Conservation (phyloP, 805 yeast species). For the Nakazawaea peltata region DNA sequence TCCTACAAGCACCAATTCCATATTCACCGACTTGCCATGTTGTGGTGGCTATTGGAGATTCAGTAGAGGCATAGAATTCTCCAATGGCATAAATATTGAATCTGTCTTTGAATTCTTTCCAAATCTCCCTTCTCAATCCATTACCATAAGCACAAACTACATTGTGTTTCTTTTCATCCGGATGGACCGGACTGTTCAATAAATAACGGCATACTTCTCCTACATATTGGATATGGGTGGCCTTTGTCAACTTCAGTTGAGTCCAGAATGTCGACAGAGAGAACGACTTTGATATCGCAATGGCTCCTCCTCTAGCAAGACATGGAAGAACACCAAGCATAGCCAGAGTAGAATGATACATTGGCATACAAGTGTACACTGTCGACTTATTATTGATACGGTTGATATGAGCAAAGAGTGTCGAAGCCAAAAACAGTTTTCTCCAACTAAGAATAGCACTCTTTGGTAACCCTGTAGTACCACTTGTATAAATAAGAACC, state of each 20-base stretch:
- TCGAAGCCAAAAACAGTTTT: slow-evolving; percentile 65
- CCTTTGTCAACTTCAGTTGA: slow-evolving; percentile 60
- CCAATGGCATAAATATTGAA: slow-evolving; percentile 73
- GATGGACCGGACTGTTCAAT: slow-evolving; percentile 54
- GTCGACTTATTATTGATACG: slow-evolving; percentile 45
- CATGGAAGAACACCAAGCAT: slow-evolving; percentile 71
- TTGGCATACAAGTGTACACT: slow-evolving; percentile 88
- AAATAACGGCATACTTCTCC: slow-evolving; percentile 92
- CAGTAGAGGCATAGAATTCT: slow-evolving; percentile 92
- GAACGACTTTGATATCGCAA: slow-evolving; percentile 73
- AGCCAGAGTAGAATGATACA: slow-evolving; percentile 92
- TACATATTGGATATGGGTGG: slow-evolving; percentile 86
- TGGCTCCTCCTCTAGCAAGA: slow-evolving; percentile 56
- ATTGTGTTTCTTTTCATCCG: slow-evolving; percentile 54
- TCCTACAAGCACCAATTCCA: slow-evolving; percentile 86
- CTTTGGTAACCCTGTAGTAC: slow-evolving; percentile 92
- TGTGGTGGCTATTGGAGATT: slow-evolving; percentile 83
- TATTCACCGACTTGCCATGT: slow-evolving; percentile 67
- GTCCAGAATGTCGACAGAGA: slow-evolving; percentile 86
- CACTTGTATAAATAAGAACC: slow-evolving; percentile 80
- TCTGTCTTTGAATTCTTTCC: slow-evolving; percentile 72
- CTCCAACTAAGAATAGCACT: slow-evolving; percentile 93
- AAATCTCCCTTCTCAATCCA: slow-evolving; percentile 83
- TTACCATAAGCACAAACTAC: slow-evolving; percentile 79
- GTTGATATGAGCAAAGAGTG: slow-evolving; percentile 62